phyloP scores from a whole-genome alignment of 2,329 filamentous ascomycete species.

The Diplocarpon rosae region DNA sequence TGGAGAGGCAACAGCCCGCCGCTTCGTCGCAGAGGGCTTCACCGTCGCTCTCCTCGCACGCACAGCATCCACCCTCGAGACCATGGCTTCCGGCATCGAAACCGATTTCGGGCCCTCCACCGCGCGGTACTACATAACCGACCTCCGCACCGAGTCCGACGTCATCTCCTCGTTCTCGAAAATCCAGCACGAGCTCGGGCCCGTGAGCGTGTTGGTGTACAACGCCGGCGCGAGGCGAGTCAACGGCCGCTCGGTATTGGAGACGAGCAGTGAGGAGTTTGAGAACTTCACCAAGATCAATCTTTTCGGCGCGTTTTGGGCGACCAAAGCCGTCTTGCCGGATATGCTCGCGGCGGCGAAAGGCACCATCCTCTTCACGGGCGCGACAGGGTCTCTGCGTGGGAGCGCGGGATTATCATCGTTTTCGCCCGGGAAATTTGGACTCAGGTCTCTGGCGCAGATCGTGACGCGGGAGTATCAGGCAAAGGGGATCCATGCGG shows the following conservation, averaged over 20 bases:
- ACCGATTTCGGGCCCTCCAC: slow-evolving; percentile 8
- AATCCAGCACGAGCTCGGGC: slow-evolving; percentile 10
- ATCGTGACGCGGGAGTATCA: slow-evolving; percentile 71
- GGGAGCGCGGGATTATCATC: slow-evolving; percentile 55
- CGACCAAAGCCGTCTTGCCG: slow-evolving; percentile 13
- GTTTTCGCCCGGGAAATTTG: slow-evolving; percentile 72
- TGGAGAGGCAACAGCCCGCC: slow-evolving; percentile 15
- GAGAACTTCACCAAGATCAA: slow-evolving; percentile 18
- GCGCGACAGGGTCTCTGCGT: slow-evolving; percentile 68
- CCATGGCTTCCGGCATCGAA: slow-evolving; percentile 12
- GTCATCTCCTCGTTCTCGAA: slow-evolving; percentile 18
- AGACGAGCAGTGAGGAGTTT: slow-evolving; percentile 16
- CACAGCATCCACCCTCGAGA: slow-evolving; percentile 14
- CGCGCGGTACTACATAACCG: slow-evolving; percentile 14
- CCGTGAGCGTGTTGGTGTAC: slow-evolving; percentile 14
- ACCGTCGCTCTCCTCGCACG: slow-evolving; percentile 15
- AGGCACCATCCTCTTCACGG: slow-evolving; percentile 58
- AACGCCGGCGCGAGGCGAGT: slow-evolving; percentile 17
- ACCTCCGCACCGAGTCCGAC: slow-evolving; percentile 11
- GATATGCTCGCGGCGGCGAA: slow-evolving; percentile 13
- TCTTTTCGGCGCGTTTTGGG: slow-evolving; percentile 18
- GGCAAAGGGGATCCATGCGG: slow-evolving; percentile 69
- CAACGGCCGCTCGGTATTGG: slow-evolving; percentile 13
- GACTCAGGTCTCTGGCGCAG: slow-evolving; percentile 59
- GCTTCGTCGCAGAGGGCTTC: slow-evolving; percentile 13